A percentile compares a stretch with the other conserved stretches of the same genome.
Evolutionary conservation across 495 filamentous ascomycete genomes (phyloP).

Genomic region (Lophium mytilinum): DNA sequence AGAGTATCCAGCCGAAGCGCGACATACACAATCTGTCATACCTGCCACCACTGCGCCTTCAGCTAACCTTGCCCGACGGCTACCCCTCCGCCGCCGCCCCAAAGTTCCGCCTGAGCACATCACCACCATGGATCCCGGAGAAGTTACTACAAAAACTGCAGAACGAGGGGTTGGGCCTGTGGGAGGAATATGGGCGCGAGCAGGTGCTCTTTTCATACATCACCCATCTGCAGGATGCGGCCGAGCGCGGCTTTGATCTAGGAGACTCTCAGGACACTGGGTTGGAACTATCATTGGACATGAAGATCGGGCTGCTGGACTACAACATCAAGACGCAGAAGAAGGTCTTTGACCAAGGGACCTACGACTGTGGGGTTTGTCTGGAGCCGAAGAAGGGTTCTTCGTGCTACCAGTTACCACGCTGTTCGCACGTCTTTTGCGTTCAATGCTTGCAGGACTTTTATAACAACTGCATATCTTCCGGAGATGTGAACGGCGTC

Average conservation of each 20-base stretch:
- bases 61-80: constrained; percentile 59
- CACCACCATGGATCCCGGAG: constrained; percentile 62
- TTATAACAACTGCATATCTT: constrained; percentile 76
- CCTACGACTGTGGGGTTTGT: constrained; percentile 86
- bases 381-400: constrained; percentile 83
- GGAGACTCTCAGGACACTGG: constrained; percentile 41
- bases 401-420: constrained; percentile 66
- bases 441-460: constrained; percentile 75
- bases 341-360: constrained; percentile 70
- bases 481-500: constrained; percentile 71
- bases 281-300: constrained; percentile 46
- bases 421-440: constrained; percentile 90
- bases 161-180: constrained; percentile 54
- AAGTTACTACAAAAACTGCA: constrained; percentile 50
- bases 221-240: constrained; percentile 72
- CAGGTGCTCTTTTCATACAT: constrained; percentile 80
- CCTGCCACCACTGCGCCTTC: constrained; percentile 65
- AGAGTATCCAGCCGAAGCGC: constrained; percentile 10
- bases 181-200: constrained; percentile 74
- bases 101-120: constrained; percentile 52
- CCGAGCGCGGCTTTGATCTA: constrained; percentile 70
- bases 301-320: constrained; percentile 68
- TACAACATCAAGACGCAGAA: constrained; percentile 67
- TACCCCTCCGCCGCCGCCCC: constrained; percentile 70
- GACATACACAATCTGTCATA: constrained; percentile 62